Evolutionary conservation across 345 rosid genomes (phyloP).

Genomic region (Eucalyptus tenuipes): DNA sequence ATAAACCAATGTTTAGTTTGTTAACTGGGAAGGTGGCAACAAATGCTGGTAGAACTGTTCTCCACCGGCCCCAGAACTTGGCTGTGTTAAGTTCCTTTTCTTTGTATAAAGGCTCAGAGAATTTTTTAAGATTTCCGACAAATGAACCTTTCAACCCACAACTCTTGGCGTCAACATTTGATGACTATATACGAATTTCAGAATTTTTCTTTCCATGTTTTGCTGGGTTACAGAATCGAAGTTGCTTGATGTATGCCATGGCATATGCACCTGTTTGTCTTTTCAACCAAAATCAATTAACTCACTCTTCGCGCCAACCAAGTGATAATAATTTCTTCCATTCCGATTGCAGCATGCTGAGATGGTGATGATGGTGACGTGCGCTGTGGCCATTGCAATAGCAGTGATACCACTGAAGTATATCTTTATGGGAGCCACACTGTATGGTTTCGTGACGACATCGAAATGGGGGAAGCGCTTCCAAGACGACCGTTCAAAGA

Average conservation of each 20-base stretch:
- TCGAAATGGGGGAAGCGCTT: conserved; percentile 32
- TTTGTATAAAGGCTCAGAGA: background rate
- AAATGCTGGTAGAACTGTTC: background rate
- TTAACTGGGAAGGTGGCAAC: background rate
- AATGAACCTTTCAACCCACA: background rate
- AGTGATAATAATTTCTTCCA: background rate
- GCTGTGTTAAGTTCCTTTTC: background rate
- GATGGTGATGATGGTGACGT: conserved; percentile 27
- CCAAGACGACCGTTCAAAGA: conserved; percentile 35
- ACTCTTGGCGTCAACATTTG: background rate
- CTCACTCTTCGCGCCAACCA: background rate
- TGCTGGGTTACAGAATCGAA: background rate
- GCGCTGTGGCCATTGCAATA: conserved; percentile 31
- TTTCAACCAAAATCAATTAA: background rate
- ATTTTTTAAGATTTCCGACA: background rate
- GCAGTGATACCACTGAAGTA: conserved; percentile 50
- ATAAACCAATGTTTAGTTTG: background rate
- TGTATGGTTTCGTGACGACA: conserved; percentile 25
- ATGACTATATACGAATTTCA: background rate
- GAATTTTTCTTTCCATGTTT: background rate
- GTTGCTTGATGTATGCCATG: background rate
- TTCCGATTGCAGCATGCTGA: conserved; percentile 51
- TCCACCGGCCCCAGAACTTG: background rate
- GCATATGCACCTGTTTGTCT: background rate
- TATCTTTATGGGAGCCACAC: conserved; percentile 21